Percentiles rank a stretch among this genome's conserved stretches.
phyloP scores from a whole-genome alignment of 306 rosid genomes.

The Vigna radiata region DNA sequence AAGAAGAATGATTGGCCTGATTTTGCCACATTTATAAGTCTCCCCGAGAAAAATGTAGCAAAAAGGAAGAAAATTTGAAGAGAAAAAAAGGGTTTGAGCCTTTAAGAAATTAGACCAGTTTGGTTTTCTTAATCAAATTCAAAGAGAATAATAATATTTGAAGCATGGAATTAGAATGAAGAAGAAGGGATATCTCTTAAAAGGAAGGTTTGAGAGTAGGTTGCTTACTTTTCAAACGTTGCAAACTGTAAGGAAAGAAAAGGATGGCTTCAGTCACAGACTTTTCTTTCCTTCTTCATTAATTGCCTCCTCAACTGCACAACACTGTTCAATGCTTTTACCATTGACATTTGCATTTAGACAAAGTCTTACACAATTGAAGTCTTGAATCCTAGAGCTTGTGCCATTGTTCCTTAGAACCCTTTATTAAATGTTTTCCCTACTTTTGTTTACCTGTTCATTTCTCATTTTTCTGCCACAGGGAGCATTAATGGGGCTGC shows the following conservation, averaged over 20 bases:
- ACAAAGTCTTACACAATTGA: not conserved
- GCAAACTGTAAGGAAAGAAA: conserved; percentile 62
- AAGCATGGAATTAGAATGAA: conserved; percentile 25
- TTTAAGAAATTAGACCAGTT: conserved; percentile 19
- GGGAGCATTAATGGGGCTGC: conserved; percentile 2
- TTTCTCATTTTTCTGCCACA: not conserved
- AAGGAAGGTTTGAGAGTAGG: conserved; percentile 19
- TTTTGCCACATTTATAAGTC: conserved; percentile 59
- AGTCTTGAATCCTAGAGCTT: not conserved
- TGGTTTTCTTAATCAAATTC: not conserved
- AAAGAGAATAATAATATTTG: conserved; percentile 4
- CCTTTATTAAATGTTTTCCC: conserved; percentile 12
- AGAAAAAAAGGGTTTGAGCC: not conserved
- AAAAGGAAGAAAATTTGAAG: conserved; percentile 19
- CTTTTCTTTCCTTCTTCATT: conserved; percentile 23
- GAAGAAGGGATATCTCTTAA: conserved; percentile 18
- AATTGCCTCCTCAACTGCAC: conserved; percentile 37
- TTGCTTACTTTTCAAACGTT: conserved; percentile 60
- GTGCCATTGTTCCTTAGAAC: not conserved
- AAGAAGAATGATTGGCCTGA: conserved; percentile 50
- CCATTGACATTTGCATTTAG: not conserved
- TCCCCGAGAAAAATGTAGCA: conserved; percentile 9
- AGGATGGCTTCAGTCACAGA: conserved; percentile 57
- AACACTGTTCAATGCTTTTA: not conserved
- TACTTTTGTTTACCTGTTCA: conserved; percentile 20